phyloP scores from a whole-genome alignment of 2,329 filamentous ascomycete species.

The Aureobasidium melanogenum region DNA sequence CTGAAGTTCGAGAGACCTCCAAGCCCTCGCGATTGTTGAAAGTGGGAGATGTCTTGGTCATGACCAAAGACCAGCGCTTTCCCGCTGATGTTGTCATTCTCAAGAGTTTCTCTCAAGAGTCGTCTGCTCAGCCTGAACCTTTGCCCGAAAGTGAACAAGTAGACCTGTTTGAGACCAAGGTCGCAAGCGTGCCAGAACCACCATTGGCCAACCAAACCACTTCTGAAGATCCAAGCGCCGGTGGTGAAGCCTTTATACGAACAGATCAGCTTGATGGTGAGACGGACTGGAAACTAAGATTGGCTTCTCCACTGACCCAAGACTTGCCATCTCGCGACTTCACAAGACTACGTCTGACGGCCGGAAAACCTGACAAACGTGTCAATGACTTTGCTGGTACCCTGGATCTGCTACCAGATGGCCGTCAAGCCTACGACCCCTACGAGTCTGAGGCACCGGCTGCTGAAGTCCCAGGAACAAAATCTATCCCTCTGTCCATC shows the following conservation, averaged over 20 bases:
- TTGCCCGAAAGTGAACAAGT: constrained; percentile 29
- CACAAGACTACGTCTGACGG: constrained; percentile 57
- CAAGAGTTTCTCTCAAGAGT: constrained; percentile 58
- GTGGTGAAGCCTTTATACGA: constrained; percentile 88
- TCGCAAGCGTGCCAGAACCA: constrained; percentile 20
- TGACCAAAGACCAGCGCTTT: constrained; percentile 84
- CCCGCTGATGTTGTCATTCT: constrained; percentile 91
- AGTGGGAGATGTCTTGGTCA: constrained; percentile 90
- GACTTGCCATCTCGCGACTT: constrained; percentile 65
- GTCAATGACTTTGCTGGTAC: constrained; percentile 96
- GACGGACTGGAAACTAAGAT: constrained; percentile 93
- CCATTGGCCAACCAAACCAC: constrained; percentile 25
- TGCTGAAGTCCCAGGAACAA: constrained; percentile 12
- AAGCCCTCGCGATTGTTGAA: constrained; percentile 83
- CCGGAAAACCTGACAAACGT: constrained; percentile 82
- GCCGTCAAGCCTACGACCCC: constrained; percentile 38
- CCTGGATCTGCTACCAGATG: constrained; percentile 60
- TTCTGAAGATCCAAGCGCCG: constrained; percentile 32
- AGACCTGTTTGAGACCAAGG: constrained; percentile 20
- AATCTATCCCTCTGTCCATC: constrained; percentile 68
- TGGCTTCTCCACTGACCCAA: constrained; percentile 81
- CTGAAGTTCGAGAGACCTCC: constrained; percentile 50
- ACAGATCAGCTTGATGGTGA: constrained; percentile 97
- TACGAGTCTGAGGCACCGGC: constrained; percentile 15
- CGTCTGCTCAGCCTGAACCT: constrained; percentile 33